Evolutionary conservation across 306 rosid genomes (phyloP).

Genomic region (Acacia acuminata): DNA sequence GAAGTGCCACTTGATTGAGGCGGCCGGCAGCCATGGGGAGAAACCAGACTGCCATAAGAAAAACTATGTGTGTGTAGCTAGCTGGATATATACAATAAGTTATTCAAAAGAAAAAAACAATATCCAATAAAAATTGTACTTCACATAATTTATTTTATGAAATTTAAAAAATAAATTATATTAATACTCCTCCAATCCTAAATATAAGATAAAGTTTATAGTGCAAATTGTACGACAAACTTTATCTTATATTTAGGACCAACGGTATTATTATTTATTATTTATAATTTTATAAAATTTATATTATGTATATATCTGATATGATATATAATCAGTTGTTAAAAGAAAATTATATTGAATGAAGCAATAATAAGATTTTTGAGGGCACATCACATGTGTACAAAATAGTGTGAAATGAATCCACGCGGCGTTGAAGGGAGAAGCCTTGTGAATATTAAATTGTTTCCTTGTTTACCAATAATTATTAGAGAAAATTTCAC

Average conservation of each 20-base stretch:
- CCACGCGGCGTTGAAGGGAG: background rate
- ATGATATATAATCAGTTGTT: background rate
- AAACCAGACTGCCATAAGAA: conserved; percentile 28
- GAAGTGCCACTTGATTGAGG: background rate
- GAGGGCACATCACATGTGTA: background rate
- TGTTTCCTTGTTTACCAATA: conserved; percentile 1
- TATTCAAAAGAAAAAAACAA: too few species aligned
- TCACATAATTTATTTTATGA: too few species aligned
- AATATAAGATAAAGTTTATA: too few species aligned
- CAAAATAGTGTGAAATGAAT: background rate
- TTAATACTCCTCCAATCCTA: too few species aligned
- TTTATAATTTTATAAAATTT: too few species aligned
- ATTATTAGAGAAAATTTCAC: background rate
- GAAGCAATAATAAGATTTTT: background rate
- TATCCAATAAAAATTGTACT: too few species aligned
- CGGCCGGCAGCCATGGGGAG: background rate
- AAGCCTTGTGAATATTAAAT: conserved; percentile 5
- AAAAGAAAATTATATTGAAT: too few species aligned
- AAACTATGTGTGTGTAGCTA: background rate
- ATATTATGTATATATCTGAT: background rate
- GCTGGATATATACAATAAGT: too few species aligned
- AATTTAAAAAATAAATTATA: too few species aligned
- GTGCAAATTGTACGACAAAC: too few species aligned
- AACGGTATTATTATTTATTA: too few species aligned
- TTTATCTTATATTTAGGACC: too few species aligned